Percentiles rank a stretch among this genome's conserved stretches.
These are phyloP conservation scores for Kodamaea kakaduensis DNA, from an alignment of 805 yeast species.

Conservation along the genomic window DNA sequence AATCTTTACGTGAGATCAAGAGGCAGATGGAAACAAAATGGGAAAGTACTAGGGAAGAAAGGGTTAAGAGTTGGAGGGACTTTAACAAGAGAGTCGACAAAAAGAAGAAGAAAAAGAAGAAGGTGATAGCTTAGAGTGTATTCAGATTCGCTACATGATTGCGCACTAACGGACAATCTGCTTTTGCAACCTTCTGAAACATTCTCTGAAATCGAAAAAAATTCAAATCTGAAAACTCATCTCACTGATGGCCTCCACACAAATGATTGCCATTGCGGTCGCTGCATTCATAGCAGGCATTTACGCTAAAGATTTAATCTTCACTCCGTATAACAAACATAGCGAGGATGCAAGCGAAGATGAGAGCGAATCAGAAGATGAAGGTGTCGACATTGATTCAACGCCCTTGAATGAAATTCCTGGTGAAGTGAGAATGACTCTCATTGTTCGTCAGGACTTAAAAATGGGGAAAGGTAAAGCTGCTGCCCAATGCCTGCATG, in stretches of 20 bases:
- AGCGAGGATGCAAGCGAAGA: constrained; percentile 12
- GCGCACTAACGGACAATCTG: too few relatives aligned
- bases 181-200: too few relatives aligned
- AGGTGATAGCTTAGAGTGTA: constrained; percentile 36
- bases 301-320: constrained; percentile 21
- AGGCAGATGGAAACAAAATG: constrained; percentile 45
- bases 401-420: constrained; percentile 58
- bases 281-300: constrained; percentile 37
- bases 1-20: constrained; percentile 40
- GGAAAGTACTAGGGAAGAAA: constrained; percentile 56
- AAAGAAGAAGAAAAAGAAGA: constrained; percentile 41
- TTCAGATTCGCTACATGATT: too few relatives aligned
- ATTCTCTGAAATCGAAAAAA: too few relatives aligned
- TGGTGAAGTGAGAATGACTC: constrained; percentile 82
- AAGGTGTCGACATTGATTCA: constrained; percentile 56
- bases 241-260: constrained; percentile 13
- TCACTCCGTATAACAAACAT: constrained; percentile 1
- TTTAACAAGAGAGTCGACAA: constrained; percentile 43
- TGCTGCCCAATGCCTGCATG: constrained; percentile 98
- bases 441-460: constrained; percentile 82
- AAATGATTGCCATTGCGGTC: constrained; percentile 30
- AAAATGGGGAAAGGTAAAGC: constrained; percentile 93
- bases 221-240: constrained; percentile 1
- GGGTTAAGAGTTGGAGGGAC: constrained; percentile 59
- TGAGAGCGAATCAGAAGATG: constrained; percentile 34